A percentile compares a stretch with the other conserved stretches of the same genome.
phyloP scores from a whole-genome alignment of 805 yeast genomes.

The Zygosaccharomyces bailii region DNA sequence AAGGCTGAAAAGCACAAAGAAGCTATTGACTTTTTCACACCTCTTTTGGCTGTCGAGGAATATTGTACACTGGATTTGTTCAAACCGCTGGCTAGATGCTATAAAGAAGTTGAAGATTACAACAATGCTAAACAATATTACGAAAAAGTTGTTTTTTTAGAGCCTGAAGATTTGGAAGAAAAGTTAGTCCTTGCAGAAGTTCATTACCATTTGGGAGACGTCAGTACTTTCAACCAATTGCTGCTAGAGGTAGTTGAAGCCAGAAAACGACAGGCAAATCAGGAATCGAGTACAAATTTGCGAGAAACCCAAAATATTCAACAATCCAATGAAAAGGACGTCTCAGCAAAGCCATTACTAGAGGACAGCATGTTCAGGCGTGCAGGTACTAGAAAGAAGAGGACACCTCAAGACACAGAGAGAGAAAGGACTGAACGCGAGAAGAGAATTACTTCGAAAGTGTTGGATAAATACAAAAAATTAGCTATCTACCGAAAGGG shows the following conservation, averaged over 20 bases:
- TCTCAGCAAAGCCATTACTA: slow-evolving; percentile 30
- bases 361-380: slow-evolving; percentile 34
- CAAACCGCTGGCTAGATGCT: slow-evolving; percentile 69
- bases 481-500: slow-evolving; percentile 51
- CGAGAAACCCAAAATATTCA: slow-evolving; percentile 7
- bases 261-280: slow-evolving; percentile 33
- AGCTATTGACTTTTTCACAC: slow-evolving; percentile 64
- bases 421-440: slow-evolving; percentile 54
- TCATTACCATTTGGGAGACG: slow-evolving; percentile 60
- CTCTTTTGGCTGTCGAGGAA: slow-evolving; percentile 54
- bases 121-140: slow-evolving; percentile 61
- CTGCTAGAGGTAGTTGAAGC: slow-evolving; percentile 52
- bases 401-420: slow-evolving; percentile 35
- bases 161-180: slow-evolving; percentile 66
- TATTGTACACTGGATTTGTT: slow-evolving; percentile 46
- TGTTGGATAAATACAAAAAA: slow-evolving; percentile 52
- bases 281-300: slow-evolving; percentile 15
- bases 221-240: slow-evolving; percentile 51
- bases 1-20: slow-evolving; percentile 67
- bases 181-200: slow-evolving; percentile 81
- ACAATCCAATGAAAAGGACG: slow-evolving; percentile 9
- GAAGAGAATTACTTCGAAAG: slow-evolving; percentile 53
- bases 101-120: slow-evolving; percentile 66
- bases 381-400: slow-evolving; percentile 27
- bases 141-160: slow-evolving; percentile 48